Evolutionary conservation across 73 alveolate genomes (phyloP).

Genomic region (Paraurostyla sp.): DNA sequence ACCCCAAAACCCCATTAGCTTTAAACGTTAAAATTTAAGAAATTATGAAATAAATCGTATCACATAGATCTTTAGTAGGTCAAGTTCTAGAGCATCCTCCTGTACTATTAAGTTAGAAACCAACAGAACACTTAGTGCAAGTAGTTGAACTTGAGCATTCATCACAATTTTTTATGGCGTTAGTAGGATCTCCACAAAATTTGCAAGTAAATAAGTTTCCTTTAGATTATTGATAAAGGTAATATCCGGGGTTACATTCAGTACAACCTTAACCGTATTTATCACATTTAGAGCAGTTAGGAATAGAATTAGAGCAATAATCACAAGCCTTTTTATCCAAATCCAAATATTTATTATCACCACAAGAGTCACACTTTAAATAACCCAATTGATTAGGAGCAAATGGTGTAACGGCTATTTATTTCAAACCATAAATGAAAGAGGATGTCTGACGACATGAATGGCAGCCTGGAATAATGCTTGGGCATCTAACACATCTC

Average conservation of each 20-base stretch:
- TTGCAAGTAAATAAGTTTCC: background rate
- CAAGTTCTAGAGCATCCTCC: no score
- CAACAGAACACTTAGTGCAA: no score
- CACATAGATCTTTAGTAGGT: no score
- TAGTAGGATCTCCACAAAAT: background rate
- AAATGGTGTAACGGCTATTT: background rate
- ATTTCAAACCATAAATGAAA: conserved; percentile 3
- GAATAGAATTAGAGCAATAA: background rate
- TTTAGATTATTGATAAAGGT: background rate
- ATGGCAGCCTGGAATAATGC: background rate
- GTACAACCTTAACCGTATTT: conserved; percentile 24
- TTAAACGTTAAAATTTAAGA: no score
- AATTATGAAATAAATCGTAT: no score
- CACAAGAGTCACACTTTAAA: background rate
- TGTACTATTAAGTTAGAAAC: no score
- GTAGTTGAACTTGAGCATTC: no score
- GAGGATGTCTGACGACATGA: background rate
- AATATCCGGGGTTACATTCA: background rate
- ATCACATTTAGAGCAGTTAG: background rate
- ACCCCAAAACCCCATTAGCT: no score
- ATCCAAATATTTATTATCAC: conserved; percentile 6
- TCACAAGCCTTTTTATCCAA: background rate
- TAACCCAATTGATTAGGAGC: background rate
- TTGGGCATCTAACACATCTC: background rate
- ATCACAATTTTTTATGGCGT: no score